These are phyloP conservation scores for Aspergillus amoenus DNA, from an alignment of 2,329 filamentous ascomycete species.

Conservation along the genomic window DNA sequence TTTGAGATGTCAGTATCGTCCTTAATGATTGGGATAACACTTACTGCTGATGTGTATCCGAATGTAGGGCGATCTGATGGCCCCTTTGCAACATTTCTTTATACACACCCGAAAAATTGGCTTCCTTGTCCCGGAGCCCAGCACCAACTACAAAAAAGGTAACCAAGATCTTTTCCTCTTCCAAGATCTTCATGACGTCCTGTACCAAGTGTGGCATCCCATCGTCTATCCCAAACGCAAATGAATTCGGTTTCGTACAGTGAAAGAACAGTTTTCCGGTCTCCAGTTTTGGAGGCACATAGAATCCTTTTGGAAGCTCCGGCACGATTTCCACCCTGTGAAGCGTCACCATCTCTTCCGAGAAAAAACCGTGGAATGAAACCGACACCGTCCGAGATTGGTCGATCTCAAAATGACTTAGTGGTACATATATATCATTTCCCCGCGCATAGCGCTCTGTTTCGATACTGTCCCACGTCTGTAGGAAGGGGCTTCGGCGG, in stretches of 20 bases:
- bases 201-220: slow-evolving; percentile 61
- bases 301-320: slow-evolving; percentile 51
- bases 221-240: slow-evolving; percentile 72
- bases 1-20: not conserved
- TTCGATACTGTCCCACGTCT: slow-evolving; percentile 68
- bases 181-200: slow-evolving; percentile 61
- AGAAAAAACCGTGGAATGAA: slow-evolving; percentile 65
- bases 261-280: slow-evolving; percentile 62
- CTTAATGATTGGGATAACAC: slow-evolving; percentile 4
- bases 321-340: slow-evolving; percentile 62
- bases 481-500: slow-evolving; percentile 59
- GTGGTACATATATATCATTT: slow-evolving; percentile 64
- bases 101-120: slow-evolving; percentile 65
- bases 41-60: slow-evolving; percentile 65
- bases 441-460: slow-evolving; percentile 58
- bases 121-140: slow-evolving; percentile 57
- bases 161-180: slow-evolving; percentile 61
- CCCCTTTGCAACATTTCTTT: slow-evolving; percentile 60
- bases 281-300: slow-evolving; percentile 59
- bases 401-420: slow-evolving; percentile 66
- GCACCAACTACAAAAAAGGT: slow-evolving; percentile 71
- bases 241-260: slow-evolving; percentile 67
- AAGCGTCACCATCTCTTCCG: slow-evolving; percentile 50
- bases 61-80: slow-evolving; percentile 69
- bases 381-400: slow-evolving; percentile 57